Conservation (phyloP, 805 yeast species). For the Sugiyamaella mastotermitis region DNA sequence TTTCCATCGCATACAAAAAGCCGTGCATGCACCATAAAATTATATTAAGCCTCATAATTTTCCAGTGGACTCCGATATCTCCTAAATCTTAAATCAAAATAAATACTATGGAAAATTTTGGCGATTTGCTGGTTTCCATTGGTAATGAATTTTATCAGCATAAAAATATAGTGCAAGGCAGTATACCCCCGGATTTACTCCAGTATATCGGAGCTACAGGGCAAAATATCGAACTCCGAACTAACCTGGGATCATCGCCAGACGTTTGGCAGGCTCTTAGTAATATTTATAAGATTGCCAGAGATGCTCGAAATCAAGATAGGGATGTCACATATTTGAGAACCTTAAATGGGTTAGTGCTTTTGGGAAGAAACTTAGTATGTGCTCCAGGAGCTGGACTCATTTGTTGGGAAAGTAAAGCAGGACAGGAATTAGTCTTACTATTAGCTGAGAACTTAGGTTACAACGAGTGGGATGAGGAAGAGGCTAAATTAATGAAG, state of each 20-base stretch:
- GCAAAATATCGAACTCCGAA: background rate
- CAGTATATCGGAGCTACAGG: no score
- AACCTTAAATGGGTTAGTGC: constrained; percentile 40
- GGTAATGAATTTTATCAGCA: no score
- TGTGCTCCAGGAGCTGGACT: constrained; percentile 27
- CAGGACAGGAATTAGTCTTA: background rate
- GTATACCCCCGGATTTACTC: no score
- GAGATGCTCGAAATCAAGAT: background rate
- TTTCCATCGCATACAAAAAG: no score
- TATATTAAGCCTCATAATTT: no score
- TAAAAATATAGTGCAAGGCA: no score
- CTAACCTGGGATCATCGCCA: background rate
- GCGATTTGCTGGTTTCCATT: no score
- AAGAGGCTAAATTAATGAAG: constrained; percentile 5
- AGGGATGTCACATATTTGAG: background rate
- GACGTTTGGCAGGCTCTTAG: background rate
- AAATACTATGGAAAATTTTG: no score
- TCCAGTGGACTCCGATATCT: no score
- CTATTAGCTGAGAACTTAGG: constrained; percentile 2
- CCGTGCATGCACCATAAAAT: no score
- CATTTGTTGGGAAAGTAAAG: constrained; percentile 24
- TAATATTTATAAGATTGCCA: background rate
- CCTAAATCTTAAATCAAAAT: no score
- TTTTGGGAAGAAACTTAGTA: constrained; percentile 45
- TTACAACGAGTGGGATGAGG: no score